Evolutionary conservation across 306 rosid genomes (phyloP).

Genomic region (Prunus fruticosa): DNA sequence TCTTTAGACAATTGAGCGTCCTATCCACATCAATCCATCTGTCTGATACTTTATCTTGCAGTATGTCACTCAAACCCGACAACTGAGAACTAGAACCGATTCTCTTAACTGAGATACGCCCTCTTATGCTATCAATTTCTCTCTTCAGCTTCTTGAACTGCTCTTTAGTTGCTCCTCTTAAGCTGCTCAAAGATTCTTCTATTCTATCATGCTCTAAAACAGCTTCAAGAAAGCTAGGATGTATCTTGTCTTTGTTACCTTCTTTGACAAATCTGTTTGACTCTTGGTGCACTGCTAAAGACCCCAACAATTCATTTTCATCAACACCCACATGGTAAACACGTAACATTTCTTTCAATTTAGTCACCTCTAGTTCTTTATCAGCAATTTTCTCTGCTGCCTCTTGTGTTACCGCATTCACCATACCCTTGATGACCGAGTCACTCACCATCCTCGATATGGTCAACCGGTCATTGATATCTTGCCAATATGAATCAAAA

Average conservation of each 20-base stretch:
- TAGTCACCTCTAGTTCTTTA: conserved; percentile 67
- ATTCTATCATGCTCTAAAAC: conserved; percentile 28
- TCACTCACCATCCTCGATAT: conserved; percentile 92
- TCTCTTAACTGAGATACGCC: conserved; percentile 39
- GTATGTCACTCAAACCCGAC: conserved; percentile 61
- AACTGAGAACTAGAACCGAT: conserved; percentile 52
- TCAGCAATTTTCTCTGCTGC: conserved; percentile 65
- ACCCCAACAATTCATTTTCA: conserved; percentile 23
- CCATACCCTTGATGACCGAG: conserved; percentile 73
- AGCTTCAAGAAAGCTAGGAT: conserved; percentile 21
- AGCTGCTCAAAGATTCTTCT: conserved; percentile 35
- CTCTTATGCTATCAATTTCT: conserved; percentile 55
- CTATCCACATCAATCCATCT: conserved; percentile 49
- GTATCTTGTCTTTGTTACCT: not conserved
- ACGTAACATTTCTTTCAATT: conserved; percentile 48
- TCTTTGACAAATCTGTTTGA: conserved; percentile 8
- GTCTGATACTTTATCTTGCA: conserved; percentile 52
- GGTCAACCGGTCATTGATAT: conserved; percentile 53
- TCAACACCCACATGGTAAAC: conserved; percentile 29
- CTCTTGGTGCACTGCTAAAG: conserved; percentile 16
- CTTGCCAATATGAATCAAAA: conserved; percentile 59
- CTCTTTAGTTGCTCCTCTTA: conserved; percentile 36
- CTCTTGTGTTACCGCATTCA: conserved; percentile 62
- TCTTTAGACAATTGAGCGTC: conserved; percentile 44
- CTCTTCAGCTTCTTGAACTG: conserved; percentile 59